phyloP scores from a whole-genome alignment of 345 rosid species.

The Noccaea caerulescens region DNA sequence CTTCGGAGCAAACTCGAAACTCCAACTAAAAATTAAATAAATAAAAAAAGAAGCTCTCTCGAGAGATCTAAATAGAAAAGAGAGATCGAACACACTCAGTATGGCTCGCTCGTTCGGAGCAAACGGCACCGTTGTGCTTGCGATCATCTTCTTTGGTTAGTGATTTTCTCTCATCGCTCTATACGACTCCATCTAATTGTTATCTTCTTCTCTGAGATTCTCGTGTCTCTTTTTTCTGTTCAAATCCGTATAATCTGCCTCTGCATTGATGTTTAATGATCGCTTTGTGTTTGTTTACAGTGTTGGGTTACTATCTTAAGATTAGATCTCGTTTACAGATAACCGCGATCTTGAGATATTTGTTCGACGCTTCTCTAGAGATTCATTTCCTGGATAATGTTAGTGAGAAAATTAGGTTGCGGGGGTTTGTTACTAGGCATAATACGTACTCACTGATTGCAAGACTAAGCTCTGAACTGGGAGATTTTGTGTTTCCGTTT shows the following conservation, averaged over 20 bases:
- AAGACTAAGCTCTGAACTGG: not conserved
- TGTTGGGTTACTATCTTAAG: not conserved
- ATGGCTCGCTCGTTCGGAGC: conserved; percentile 45
- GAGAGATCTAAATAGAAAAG: not conserved
- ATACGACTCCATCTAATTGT: conserved; percentile 10
- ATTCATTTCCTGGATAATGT: not conserved
- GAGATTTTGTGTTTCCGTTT: not conserved
- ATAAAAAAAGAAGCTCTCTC: not conserved
- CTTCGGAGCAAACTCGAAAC: not conserved
- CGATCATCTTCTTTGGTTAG: conserved; percentile 43
- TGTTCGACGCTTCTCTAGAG: not conserved
- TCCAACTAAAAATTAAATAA: not conserved
- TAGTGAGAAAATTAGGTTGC: not conserved
- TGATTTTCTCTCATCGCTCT: not conserved
- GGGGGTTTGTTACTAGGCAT: not conserved
- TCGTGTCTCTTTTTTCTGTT: not conserved
- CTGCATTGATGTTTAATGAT: conserved; percentile 5
- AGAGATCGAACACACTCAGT: not conserved
- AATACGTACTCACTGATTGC: not conserved
- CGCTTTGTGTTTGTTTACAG: not conserved
- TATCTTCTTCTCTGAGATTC: not conserved
- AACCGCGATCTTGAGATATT: not conserved
- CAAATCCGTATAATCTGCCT: not conserved
- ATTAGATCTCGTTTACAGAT: conserved; percentile 25
- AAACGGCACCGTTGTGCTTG: conserved; percentile 23